Evolutionary conservation across 2,329 filamentous ascomycete genomes (phyloP).

Genomic region (Corynespora cassiicola): DNA sequence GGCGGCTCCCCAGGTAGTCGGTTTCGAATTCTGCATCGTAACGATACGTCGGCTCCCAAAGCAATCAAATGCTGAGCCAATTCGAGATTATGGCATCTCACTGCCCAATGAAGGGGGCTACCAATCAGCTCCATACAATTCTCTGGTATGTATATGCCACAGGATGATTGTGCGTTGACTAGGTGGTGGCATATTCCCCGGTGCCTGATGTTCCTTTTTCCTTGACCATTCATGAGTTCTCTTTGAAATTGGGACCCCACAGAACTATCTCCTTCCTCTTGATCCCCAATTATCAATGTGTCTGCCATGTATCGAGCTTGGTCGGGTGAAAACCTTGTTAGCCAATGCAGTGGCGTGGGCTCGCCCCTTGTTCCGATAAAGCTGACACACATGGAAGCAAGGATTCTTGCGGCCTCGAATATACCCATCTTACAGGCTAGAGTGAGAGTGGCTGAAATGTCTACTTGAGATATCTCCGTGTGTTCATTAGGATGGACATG

Average conservation of each 20-base stretch:
- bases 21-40: not conserved
- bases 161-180: not conserved
- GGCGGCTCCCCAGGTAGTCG: not conserved
- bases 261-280: no score
- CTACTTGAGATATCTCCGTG: not conserved
- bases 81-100: not conserved
- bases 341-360: conserved; percentile 1
- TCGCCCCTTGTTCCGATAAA: not conserved
- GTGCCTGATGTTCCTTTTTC: no score
- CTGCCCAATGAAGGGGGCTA: not conserved
- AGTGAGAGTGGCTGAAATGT: not conserved
- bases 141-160: not conserved
- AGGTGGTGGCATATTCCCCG: no score
- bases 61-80: not conserved
- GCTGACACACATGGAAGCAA: not conserved
- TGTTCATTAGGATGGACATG: not conserved
- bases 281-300: not conserved
- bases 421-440: not conserved
- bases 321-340: not conserved
- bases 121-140: not conserved
- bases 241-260: no score
- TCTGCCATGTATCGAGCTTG: not conserved
- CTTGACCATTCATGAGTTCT: no score
- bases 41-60: not conserved
- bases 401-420: not conserved